Evolutionary conservation across 805 yeast genomes (phyloP), one percentile per base, ranked within the genome.

Genomic region (Sugiyamaella qingdaonensis): DNA sequence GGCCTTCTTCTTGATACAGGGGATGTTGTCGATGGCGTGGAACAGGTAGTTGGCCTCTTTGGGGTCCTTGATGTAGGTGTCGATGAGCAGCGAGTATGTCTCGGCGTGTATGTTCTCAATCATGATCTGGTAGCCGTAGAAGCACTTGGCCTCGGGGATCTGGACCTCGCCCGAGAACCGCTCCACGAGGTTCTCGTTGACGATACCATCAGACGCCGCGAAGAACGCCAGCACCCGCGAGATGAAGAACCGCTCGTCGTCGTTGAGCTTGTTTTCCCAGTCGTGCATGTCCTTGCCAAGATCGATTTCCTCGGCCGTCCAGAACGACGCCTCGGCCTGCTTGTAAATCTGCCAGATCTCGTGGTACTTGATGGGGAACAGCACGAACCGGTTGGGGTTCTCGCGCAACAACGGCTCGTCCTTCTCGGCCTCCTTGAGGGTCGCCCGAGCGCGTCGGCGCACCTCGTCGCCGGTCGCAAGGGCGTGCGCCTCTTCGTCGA

Each of bases 261-360:
- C 94, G 68, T 78, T 91, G 77, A 92, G 77, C 66, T 78, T 78
- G 75, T 86, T 81, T 70, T 88, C 91, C 99, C 99, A 92, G 76
- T 92, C 99, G 65, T 80, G 80, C 56, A 79, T 68, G 72, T 92
- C 99, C 78, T 92, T 94, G 52, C 95, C 84, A 60, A 92, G 81
- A 73, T 92, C 99, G 61, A 92, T 90, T 76, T 94, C 99, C 77
- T 92, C 99, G 46, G 98, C 97, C 39, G 98, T 94, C 99, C 99
- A 92, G 80, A 92, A 92, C 4, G 98, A 92, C 13, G 99, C 99
- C 78, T 94, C 99, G 49, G 98, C 97, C 75, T 92, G 89, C 79
- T 92, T 92, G 76, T 92, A 92, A 79, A 95, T 91, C 73, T 92
- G 96, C 98, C 98, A 92, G 71, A 92, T 88, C 75, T 92, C 98